Percentiles rank a stretch among this genome's conserved stretches.
These are phyloP conservation scores for Fusarium dimerum DNA, from an alignment of 2,329 filamentous ascomycete species.

Conservation along the genomic window DNA sequence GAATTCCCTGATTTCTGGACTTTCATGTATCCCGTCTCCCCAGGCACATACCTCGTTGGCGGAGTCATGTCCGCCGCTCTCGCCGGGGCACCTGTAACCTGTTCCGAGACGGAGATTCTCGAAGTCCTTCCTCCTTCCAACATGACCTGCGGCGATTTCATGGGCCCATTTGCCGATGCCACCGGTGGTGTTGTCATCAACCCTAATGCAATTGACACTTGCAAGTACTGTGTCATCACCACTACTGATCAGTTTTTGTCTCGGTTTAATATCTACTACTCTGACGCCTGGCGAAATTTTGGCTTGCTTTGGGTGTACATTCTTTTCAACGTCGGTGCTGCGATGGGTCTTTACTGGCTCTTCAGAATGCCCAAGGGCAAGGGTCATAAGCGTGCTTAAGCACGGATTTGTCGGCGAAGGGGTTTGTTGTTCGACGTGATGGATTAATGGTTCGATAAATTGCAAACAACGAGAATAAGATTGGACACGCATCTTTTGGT, in stretches of 20 bases:
- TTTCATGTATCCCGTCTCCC: constrained; percentile 70
- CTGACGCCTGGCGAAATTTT: constrained; percentile 58
- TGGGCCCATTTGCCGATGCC: constrained; percentile 45
- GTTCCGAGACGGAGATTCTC: constrained; percentile 66
- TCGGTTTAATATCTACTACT: constrained; percentile 45
- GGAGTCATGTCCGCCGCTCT: constrained; percentile 30
- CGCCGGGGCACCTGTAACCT: constrained; percentile 39
- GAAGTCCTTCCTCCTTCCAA: constrained; percentile 57
- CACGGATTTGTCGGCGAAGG: too few species aligned
- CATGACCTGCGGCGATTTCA: constrained; percentile 58
- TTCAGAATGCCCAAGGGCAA: constrained; percentile 41
- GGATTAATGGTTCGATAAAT: too few species aligned
- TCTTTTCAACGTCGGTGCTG: constrained; percentile 51
- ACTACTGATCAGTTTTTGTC: constrained; percentile 44
- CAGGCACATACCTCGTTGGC: constrained; percentile 43
- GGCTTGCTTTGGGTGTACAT: constrained; percentile 58
- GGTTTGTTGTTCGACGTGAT: too few species aligned
- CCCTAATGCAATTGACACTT: constrained; percentile 44
- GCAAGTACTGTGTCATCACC: constrained; percentile 46
- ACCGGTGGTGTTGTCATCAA: constrained; percentile 55
- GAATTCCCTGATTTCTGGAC: constrained; percentile 70
- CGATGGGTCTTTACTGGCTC: constrained; percentile 53
- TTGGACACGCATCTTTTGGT: too few species aligned
- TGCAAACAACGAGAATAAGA: too few species aligned
- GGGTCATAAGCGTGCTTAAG: neutral